phyloP scores from a whole-genome alignment of 345 rosid species.

The Sisymbrium altissimum region DNA sequence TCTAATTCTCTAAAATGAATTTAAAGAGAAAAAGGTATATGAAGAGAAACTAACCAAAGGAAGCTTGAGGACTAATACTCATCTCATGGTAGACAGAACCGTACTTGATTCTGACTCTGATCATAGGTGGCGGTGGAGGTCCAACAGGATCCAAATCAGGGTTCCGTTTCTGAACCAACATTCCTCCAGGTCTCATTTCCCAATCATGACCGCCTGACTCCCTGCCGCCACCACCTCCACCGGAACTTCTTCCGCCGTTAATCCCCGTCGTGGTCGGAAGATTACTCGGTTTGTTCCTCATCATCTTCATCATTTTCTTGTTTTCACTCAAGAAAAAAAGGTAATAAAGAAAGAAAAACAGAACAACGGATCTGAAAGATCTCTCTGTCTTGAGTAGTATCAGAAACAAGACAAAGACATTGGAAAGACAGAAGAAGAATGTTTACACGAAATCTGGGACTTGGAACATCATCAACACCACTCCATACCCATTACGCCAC shows the following conservation, averaged over 20 bases:
- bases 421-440: constrained; percentile 38
- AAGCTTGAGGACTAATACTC: constrained; percentile 74
- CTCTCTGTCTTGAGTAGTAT: constrained; percentile 28
- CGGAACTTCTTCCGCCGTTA: constrained; percentile 39
- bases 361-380: constrained; percentile 39
- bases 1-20: too few species aligned
- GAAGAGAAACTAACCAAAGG: constrained; percentile 64
- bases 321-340: too few species aligned
- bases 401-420: constrained; percentile 41
- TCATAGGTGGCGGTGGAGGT: constrained; percentile 72
- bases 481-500: constrained; percentile 42
- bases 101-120: constrained; percentile 85
- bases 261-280: constrained; percentile 28
- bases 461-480: constrained; percentile 37
- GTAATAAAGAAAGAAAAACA: too few species aligned
- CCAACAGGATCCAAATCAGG: constrained; percentile 64
- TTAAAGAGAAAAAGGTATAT: not conserved
- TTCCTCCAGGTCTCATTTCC: constrained; percentile 98
- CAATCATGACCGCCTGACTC: constrained; percentile 62
- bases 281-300: constrained; percentile 58
- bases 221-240: constrained; percentile 37
- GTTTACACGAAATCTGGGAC: constrained; percentile 31
- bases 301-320: constrained; percentile 62
- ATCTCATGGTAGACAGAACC: constrained; percentile 86
- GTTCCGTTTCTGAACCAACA: constrained; percentile 91